Evolutionary conservation across 2,329 filamentous ascomycete species (phyloP), one percentile per base, ranked within the genome.

Genomic region (Exophiala sideris): DNA sequence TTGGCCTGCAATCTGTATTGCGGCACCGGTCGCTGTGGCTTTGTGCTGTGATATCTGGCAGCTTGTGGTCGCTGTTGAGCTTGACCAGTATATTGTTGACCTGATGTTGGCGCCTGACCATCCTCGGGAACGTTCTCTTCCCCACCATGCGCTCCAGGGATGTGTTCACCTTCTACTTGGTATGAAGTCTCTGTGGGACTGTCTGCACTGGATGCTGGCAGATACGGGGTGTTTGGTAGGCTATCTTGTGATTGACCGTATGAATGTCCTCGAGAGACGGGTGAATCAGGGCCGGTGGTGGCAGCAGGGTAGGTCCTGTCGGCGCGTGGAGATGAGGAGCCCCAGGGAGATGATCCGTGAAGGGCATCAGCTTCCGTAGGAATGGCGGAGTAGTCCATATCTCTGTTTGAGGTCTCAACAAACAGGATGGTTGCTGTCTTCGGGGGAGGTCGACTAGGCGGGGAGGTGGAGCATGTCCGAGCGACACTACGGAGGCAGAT

Each of bases 1-100:
- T 97, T 99, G 42, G 88, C 91, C 69, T 96, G 91, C 35, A 99
- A 81, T 72, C 89, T 92, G 72, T 88, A 91, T 58, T 87, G 83
- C 24, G 88, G 86, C 50, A 83, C 80, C 40, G 82, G 74, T 70
- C 70, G 69, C 45, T 73, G 66, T 33, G 67, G 72, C 41, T 68
- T 68, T 48, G 70, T 61, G 11, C 68, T 69, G 57, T 78, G 76
- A 61, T 80, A 79, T 64, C 76, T 73, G 52, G 76, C 74, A 38
- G 78, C 73, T 24, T 64, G 61, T 11, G 57, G 56, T 45, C 65
- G 61, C 50, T 68, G 71, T 45, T 52, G 46, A 21, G 50, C 20
- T 62, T 69, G 62, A 58, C 50, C 48, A 52, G 55, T 14, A 40
- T 70, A 67, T 40, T 70, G 67, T 50, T 73, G 67, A 49, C 72